Percentiles rank a stretch among this genome's conserved stretches.
phyloP scores from a whole-genome alignment of 805 yeast genomes.

The Ogataea methanolica region DNA sequence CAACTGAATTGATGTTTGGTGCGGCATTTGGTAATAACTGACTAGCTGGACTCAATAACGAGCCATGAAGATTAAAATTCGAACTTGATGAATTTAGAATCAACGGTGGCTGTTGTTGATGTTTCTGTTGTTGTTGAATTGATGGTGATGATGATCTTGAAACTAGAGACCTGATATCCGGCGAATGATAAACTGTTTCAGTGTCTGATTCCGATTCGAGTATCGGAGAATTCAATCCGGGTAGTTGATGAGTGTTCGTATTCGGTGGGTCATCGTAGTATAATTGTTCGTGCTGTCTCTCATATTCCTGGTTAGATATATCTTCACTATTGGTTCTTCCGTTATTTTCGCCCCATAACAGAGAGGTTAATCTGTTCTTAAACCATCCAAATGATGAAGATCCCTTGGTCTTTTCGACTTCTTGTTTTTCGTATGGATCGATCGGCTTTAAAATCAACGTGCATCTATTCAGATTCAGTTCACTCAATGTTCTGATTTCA shows the following conservation, averaged over 20 bases:
- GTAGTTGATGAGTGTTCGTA: neutral
- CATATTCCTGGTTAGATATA: neutral
- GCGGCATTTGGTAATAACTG: neutral
- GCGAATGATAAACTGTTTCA: constrained; percentile 25
- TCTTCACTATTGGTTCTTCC: neutral
- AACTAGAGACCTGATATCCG: constrained; percentile 14
- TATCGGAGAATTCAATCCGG: constrained; percentile 2
- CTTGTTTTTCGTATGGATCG: constrained; percentile 23
- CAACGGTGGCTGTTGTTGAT: constrained; percentile 11
- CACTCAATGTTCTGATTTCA: constrained; percentile 49
- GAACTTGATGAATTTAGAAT: constrained; percentile 20
- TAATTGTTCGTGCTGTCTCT: no score
- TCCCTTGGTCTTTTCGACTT: constrained; percentile 8
- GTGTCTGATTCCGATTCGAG: constrained; percentile 16
- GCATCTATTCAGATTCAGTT: constrained; percentile 60
- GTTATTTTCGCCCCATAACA: constrained; percentile 4
- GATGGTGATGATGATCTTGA: constrained; percentile 20
- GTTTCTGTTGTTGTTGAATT: neutral
- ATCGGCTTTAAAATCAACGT: constrained; percentile 68
- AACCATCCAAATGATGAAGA: constrained; percentile 23
- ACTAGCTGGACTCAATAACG: no score
- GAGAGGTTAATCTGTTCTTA: constrained; percentile 14
- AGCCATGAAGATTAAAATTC: constrained; percentile 10
- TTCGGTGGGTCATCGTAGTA: no score
- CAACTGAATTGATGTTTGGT: neutral